A percentile compares a stretch with the other conserved stretches of the same genome.
These are phyloP conservation scores for Didymellaceae sp. DNA, from an alignment of 2,329 filamentous ascomycete genomes.

Conservation along the genomic window DNA sequence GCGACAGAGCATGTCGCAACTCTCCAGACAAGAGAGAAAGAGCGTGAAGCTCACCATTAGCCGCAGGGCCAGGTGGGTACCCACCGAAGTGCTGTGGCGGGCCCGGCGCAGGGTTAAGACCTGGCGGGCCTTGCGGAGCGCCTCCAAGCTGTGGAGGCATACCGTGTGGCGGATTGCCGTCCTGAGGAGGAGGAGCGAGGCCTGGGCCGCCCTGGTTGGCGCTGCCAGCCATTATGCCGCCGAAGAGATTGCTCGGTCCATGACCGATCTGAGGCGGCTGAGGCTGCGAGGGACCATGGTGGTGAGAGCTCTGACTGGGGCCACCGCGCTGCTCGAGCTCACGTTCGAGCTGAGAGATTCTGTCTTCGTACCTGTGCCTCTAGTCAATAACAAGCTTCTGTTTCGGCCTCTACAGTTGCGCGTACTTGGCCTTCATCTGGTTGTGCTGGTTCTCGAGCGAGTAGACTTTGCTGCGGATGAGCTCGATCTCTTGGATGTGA, in stretches of 20 bases:
- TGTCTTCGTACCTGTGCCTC: constrained; percentile 85
- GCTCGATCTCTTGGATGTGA: constrained; percentile 93
- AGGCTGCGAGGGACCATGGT: constrained; percentile 75
- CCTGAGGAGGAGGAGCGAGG: constrained; percentile 73
- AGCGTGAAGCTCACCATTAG: constrained; percentile 62
- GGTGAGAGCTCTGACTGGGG: constrained; percentile 71
- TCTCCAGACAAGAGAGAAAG: constrained; percentile 11
- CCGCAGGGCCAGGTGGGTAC: constrained; percentile 68
- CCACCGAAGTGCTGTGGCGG: constrained; percentile 74
- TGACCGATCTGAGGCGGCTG: constrained; percentile 86
- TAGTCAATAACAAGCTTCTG: no score
- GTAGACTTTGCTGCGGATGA: constrained; percentile 92
- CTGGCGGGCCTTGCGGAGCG: constrained; percentile 78
- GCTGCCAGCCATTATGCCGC: constrained; percentile 92
- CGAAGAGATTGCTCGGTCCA: constrained; percentile 88
- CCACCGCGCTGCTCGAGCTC: constrained; percentile 80
- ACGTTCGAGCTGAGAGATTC: constrained; percentile 82
- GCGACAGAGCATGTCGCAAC: constrained; percentile 1
- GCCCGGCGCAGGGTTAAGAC: constrained; percentile 62
- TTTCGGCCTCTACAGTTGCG: no score
- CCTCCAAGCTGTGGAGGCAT: constrained; percentile 63
- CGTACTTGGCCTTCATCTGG: constrained; percentile 89
- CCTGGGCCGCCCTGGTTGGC: constrained; percentile 82
- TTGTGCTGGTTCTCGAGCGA: constrained; percentile 90
- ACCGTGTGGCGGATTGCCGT: constrained; percentile 64